phyloP scores from a whole-genome alignment of 306 rosid species.

The Cicer arietinum region DNA sequence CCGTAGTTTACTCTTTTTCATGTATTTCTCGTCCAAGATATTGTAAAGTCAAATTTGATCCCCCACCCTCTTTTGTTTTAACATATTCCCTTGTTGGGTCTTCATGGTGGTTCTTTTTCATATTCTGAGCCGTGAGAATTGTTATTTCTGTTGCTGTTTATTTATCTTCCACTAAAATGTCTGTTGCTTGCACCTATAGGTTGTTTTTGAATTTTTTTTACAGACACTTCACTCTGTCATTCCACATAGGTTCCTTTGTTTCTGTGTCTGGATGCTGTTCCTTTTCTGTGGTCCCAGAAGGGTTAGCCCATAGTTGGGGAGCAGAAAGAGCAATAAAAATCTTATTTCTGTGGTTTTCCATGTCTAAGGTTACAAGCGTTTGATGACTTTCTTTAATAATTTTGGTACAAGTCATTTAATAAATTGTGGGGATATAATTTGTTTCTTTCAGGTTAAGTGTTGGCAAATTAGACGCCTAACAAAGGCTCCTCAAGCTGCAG shows the following conservation, averaged over 20 bases:
- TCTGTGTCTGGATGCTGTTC: slow-evolving; percentile 11
- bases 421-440: slow-evolving; percentile 15
- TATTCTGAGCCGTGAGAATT: not conserved
- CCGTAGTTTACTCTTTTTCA: not conserved
- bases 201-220: not conserved
- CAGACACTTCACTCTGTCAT: not conserved
- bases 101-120: not conserved
- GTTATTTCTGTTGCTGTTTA: not conserved
- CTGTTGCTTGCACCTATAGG: not conserved
- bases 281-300: not conserved
- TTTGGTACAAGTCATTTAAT: not conserved
- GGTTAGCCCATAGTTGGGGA: too few species aligned
- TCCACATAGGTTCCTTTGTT: slow-evolving; percentile 2
- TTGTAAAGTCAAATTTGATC: not conserved
- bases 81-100: not conserved
- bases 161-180: not conserved
- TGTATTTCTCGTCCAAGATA: not conserved
- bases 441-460: slow-evolving; percentile 81
- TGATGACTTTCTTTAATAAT: not conserved
- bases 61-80: not conserved
- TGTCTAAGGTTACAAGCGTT: not conserved
- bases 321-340: too few species aligned
- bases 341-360: not conserved
- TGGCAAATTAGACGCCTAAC: slow-evolving; percentile 99
- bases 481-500: slow-evolving; percentile 99